These are phyloP conservation scores for Ustilago bromivora DNA, from an alignment of 1,284 basidiomycete species.

Conservation along the genomic window DNA sequence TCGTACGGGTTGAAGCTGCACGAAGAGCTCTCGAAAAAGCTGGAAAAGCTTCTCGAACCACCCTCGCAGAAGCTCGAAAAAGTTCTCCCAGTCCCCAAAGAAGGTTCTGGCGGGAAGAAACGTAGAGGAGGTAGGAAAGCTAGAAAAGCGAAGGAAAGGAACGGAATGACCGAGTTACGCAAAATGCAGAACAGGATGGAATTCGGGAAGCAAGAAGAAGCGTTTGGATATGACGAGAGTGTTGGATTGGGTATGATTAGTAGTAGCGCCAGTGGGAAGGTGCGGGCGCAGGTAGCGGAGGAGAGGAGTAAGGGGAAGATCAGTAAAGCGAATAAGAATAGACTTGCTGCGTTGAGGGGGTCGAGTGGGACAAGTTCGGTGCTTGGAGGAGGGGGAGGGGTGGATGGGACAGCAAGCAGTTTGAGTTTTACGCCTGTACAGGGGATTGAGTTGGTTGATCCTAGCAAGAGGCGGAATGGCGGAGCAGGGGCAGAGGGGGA, in stretches of 20 bases:
- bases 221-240: conserved; percentile 94
- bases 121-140: conserved; percentile 94
- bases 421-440: conserved; percentile 95
- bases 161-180: conserved; percentile 93
- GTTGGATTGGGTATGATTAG: conserved; percentile 95
- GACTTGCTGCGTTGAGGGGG: conserved; percentile 71
- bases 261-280: conserved; percentile 83
- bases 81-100: conserved; percentile 93
- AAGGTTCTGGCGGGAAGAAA: conserved; percentile 85
- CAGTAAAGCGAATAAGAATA: conserved; percentile 93
- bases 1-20: conserved; percentile 82
- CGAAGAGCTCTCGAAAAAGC: conserved; percentile 88
- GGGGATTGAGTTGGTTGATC: conserved; percentile 73
- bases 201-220: conserved; percentile 95
- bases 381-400: not conserved
- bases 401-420: conserved; percentile 84
- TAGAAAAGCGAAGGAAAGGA: conserved; percentile 94
- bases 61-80: conserved; percentile 94
- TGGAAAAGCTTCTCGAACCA: conserved; percentile 91
- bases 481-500: conserved; percentile 60
- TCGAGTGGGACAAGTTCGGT: conserved; percentile 67
- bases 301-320: conserved; percentile 92
- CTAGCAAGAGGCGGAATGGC: conserved; percentile 51
- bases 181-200: conserved; percentile 97
- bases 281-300: conserved; percentile 86